Base-by-base conservation (phyloP, 176 grass and related monocot species). In the Eragrostis curvula region DNA sequence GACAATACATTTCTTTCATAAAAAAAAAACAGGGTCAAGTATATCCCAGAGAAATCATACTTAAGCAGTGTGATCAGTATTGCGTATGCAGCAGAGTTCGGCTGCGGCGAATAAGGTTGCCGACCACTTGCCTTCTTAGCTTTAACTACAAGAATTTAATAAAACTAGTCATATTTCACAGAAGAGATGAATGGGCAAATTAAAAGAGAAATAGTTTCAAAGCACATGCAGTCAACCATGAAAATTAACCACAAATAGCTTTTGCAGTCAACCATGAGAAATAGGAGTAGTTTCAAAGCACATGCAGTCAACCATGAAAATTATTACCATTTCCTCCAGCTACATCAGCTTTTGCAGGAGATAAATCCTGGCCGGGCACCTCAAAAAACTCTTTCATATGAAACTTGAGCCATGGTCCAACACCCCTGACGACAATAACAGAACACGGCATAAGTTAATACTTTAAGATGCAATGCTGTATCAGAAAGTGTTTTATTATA, bases 31-130 rank as follows among this genome's bases (percentile, higher is more conserved):
- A 10, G 64, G 12, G 44, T 27, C 74, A 74, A 41, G 49, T 61
- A 53, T 64, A 57, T 32, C 39, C 43, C 44, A 65, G 50, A 58
- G 74, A 50, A 84, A 44, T 18, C 46, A 45, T 73, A 98, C 96
- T 86, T 89, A 32, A 88, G 77, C 56, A 98, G 92, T n/a, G 92
- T 93, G 65, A 98, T 89, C 71, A 95, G 36, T 75, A 95, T 78
- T 8, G 96, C 92, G 12, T 98, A 95, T 29, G 96, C 64, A 66
- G 84, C 92, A 67, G 84, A 85, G 73, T 98, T 93, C 79, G 91
- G 89, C 61, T 72, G 71, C 67, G 96, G 96, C 56, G 91, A 53
- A 75, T 98, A 98, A 62, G 79, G 43, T 56, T 87, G 95, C 65
- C 48, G 23, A 52, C 46, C 84, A 53, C 44, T 92, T 30, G 80